Conservation (phyloP, 495 filamentous ascomycete genomes). For the Penicillium simplicissimum region DNA sequence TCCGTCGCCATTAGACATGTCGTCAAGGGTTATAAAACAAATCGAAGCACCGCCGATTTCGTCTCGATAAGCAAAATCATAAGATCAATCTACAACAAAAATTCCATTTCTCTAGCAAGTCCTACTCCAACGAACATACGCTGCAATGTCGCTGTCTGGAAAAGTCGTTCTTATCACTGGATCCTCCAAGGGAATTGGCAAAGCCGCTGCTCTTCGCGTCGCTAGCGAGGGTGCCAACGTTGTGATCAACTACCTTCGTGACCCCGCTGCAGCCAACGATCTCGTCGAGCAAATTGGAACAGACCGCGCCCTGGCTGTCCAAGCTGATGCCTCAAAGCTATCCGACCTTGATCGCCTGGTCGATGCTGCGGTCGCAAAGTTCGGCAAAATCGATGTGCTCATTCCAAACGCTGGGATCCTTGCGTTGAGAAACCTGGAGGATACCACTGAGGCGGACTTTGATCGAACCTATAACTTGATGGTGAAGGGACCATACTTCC, state of each 20-base stretch:
- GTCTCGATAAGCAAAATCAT: not conserved
- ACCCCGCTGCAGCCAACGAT: constrained; percentile 52
- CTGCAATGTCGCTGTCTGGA: constrained; percentile 7
- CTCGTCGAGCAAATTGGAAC: constrained; percentile 55
- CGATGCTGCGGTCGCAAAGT: constrained; percentile 44
- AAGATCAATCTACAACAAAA: not conserved
- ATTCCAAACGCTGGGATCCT: constrained; percentile 62
- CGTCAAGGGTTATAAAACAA: not conserved
- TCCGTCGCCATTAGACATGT: not conserved
- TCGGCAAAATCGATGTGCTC: constrained; percentile 61
- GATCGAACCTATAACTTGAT: constrained; percentile 57
- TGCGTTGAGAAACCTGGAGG: constrained; percentile 54
- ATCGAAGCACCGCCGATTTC: not conserved
- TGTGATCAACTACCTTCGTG: constrained; percentile 62
- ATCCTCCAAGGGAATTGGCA: constrained; percentile 67
- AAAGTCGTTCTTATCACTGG: constrained; percentile 52
- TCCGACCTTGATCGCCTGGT: constrained; percentile 44
- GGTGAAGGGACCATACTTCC: constrained; percentile 69
- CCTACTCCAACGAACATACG: not conserved
- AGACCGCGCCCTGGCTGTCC: constrained; percentile 54
- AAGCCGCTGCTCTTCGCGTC: constrained; percentile 55
- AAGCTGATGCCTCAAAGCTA: constrained; percentile 50
- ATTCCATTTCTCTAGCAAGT: not conserved
- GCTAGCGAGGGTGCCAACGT: constrained; percentile 61
- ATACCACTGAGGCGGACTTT: constrained; percentile 59